These are phyloP conservation scores for Cochlearia excelsa DNA, from an alignment of 345 rosid species.

Conservation along the genomic window DNA sequence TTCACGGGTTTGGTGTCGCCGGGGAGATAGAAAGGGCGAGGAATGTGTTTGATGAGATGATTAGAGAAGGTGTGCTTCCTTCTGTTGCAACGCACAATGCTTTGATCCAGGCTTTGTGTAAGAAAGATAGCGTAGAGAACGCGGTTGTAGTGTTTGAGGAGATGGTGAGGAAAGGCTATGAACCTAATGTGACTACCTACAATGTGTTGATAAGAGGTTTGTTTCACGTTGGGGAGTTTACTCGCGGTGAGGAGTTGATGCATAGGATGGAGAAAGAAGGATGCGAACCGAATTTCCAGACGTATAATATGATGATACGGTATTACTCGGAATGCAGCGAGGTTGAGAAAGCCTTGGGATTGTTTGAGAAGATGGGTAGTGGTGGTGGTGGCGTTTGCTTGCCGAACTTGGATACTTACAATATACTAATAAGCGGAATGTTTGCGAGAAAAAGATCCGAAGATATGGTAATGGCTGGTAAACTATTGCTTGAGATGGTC, in stretches of 20 bases:
- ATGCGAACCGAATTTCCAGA: slow-evolving; percentile 77
- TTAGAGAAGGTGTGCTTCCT: slow-evolving; percentile 71
- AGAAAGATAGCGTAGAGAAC: slow-evolving; percentile 77
- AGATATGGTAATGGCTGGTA: slow-evolving; percentile 78
- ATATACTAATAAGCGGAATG: slow-evolving; percentile 75
- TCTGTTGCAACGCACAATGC: slow-evolving; percentile 86
- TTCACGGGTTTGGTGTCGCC: slow-evolving; percentile 73
- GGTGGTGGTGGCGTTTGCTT: slow-evolving; percentile 55
- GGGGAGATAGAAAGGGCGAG: slow-evolving; percentile 68
- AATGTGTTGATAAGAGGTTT: slow-evolving; percentile 77
- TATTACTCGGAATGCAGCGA: slow-evolving; percentile 68
- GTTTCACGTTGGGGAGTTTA: slow-evolving; percentile 69
- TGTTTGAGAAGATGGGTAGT: slow-evolving; percentile 64
- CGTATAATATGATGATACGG: slow-evolving; percentile 64
- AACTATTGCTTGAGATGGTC: slow-evolving; percentile 80
- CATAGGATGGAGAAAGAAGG: slow-evolving; percentile 59
- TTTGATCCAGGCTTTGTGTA: slow-evolving; percentile 82
- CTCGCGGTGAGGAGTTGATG: slow-evolving; percentile 58
- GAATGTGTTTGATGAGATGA: slow-evolving; percentile 68
- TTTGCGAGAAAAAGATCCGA: slow-evolving; percentile 76
- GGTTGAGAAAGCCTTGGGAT: slow-evolving; percentile 57
- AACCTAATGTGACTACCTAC: slow-evolving; percentile 62
- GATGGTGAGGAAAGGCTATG: slow-evolving; percentile 72
- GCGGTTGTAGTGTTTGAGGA: slow-evolving; percentile 68
- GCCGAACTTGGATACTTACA: slow-evolving; percentile 87